Percentiles rank a stretch among this genome's conserved stretches.
These are phyloP conservation scores for Aspergillus sojae DNA, from an alignment of 2,329 filamentous ascomycete species.

Conservation along the genomic window DNA sequence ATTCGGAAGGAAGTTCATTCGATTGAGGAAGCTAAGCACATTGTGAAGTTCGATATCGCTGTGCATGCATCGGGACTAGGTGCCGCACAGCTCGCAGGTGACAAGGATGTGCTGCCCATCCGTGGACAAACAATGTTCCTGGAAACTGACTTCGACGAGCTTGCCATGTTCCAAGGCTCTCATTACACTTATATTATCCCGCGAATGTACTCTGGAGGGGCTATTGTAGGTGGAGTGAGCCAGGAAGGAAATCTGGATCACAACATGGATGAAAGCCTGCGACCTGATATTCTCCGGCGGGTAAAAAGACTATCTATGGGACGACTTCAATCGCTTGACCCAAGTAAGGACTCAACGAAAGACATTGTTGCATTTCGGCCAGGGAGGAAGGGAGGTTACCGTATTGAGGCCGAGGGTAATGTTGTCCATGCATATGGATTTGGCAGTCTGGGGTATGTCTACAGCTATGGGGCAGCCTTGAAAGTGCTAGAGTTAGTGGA, in stretches of 20 bases:
- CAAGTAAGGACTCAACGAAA: constrained; percentile 8
- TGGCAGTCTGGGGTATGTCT: constrained; percentile 19
- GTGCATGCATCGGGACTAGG: constrained; percentile 25
- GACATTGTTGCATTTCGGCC: constrained; percentile 27
- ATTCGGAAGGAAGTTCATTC: constrained; percentile 13
- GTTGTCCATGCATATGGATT: constrained; percentile 25
- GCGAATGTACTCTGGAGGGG: too few species aligned
- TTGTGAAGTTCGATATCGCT: constrained; percentile 9
- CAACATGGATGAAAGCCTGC: too few species aligned
- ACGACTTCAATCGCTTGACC: constrained; percentile 17
- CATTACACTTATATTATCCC: neutral
- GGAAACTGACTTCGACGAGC: constrained; percentile 7
- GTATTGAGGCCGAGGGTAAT: constrained; percentile 18
- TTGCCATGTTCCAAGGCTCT: constrained; percentile 22
- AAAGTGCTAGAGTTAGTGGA: neutral
- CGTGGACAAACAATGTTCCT: constrained; percentile 27
- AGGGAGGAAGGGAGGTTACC: constrained; percentile 21
- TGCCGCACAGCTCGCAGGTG: constrained; percentile 17
- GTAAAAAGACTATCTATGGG: constrained; percentile 16
- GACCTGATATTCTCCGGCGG: too few species aligned
- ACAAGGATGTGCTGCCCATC: constrained; percentile 36
- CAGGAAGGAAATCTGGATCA: too few species aligned
- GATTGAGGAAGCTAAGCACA: constrained; percentile 11
- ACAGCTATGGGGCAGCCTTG: constrained; percentile 14
- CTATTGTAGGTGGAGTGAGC: too few species aligned